Evolutionary conservation across 163 green algal species (phyloP), one percentile per base, ranked within the genome.

Genomic region (Scenedesmus sp.): DNA sequence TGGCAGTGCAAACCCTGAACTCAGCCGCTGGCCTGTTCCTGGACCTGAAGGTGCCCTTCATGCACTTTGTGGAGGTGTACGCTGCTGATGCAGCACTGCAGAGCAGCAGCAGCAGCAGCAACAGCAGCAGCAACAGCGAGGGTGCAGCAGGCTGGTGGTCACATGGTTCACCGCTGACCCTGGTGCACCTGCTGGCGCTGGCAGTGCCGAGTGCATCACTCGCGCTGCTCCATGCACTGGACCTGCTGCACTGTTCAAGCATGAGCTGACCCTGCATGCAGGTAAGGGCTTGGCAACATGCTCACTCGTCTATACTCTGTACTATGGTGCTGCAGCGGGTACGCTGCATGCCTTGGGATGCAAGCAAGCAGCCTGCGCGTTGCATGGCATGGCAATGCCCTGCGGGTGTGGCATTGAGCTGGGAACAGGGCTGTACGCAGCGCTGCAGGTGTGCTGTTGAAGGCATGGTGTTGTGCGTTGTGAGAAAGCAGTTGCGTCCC

Each of bases 191-290:
- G 83, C 83, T 88, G 37, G 56, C 83, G 3, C 53, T 88, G 3
- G 56, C 83, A 13, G 83, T 30, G 24, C 85, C 86, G 12, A 35
- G 85, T 35, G 43, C 40, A 56, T 37, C 83, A 18, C 51, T 44
- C 9, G 13, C 65, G 16, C 40, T 93, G 80, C 20, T 91, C 3
- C 44, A 61, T 2, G 80, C 85, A 18, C n/a, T 91, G 83, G 33
- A 0, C 33, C 30, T 0, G 90, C 90, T 20, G 4, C n/a, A n/a
- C 86, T 93, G 85, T 89, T 93, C 80, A 89, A 93, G 43, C 86
- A 82, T 82, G 90, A 93, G 90, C 80, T 91, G 37, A 78, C 70
- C 35, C 35, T 89, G 86, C 85, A 89, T 33, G 83, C 56, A 43
- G 68, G 68, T 79, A 30, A 68, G 56, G 49, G 10, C 9, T 7